phyloP scores from a whole-genome alignment of 192 early-diverging fungal genomes.

The Podila clonocystis region DNA sequence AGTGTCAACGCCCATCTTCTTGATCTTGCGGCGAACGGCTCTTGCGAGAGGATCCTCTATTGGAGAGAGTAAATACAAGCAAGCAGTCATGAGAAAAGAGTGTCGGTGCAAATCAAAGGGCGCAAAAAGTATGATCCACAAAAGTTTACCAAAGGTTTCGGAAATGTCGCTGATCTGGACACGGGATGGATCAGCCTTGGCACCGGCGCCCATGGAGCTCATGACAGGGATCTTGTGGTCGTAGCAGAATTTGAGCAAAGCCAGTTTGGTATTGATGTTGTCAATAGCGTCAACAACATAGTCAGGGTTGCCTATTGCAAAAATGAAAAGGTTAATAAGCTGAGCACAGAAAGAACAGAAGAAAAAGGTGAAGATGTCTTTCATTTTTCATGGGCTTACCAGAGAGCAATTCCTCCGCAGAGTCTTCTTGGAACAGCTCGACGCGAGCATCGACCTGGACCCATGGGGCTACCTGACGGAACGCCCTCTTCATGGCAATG shows the following conservation, averaged over 20 bases:
- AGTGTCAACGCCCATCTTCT: constrained; percentile 71
- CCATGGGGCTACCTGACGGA: constrained; percentile 82
- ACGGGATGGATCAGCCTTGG: constrained; percentile 94
- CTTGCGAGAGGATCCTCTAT: constrained; percentile 93
- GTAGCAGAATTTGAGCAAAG: constrained; percentile 88
- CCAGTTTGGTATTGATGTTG: constrained; percentile 94
- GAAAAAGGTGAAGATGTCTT: neutral
- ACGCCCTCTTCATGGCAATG: constrained; percentile 73
- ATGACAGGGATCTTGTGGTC: constrained; percentile 81
- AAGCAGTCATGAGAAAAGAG: neutral
- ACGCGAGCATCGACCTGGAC: constrained; percentile 80
- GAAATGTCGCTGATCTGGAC: constrained; percentile 97
- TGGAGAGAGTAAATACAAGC: neutral
- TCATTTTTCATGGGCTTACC: constrained; percentile 54
- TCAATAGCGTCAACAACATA: constrained; percentile 93
- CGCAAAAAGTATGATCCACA: neutral
- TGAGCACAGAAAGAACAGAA: neutral
- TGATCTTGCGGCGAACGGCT: constrained; percentile 81
- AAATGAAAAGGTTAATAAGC: no score
- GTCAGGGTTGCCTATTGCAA: constrained; percentile 61
- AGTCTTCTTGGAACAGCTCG: constrained; percentile 78
- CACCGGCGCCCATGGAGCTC: constrained; percentile 97
- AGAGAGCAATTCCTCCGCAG: constrained; percentile 72
- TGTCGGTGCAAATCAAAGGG: neutral
- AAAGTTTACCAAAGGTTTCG: constrained; percentile 78